Percentiles rank a stretch among this genome's conserved stretches.
Conservation (phyloP, 1,284 basidiomycete species). For the Coriolopsis trogii region DNA sequence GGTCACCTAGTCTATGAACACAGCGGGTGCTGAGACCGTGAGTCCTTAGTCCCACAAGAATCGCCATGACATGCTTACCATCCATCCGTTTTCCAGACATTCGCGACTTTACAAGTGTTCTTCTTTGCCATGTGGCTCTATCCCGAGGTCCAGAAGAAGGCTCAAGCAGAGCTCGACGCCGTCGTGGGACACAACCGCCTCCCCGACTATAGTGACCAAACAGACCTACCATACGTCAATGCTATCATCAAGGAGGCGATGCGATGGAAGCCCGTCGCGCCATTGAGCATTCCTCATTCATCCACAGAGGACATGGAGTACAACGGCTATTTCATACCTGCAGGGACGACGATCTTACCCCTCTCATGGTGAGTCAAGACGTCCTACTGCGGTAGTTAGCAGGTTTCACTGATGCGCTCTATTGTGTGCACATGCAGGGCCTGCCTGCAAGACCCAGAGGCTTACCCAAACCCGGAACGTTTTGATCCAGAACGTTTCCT, state of each 20-base stretch:
- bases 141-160: slow-evolving; percentile 37
- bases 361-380: neutral
- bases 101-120: slow-evolving; percentile 19
- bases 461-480: slow-evolving; percentile 1
- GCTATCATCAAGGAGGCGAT: slow-evolving; percentile 27
- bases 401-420: neutral
- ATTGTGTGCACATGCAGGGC: neutral
- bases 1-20: neutral
- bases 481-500: slow-evolving; percentile 10
- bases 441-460: slow-evolving; percentile 1
- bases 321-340: slow-evolving; percentile 20
- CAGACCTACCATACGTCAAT: slow-evolving; percentile 22
- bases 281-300: slow-evolving; percentile 11
- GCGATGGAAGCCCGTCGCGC: slow-evolving; percentile 24
- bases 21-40: neutral
- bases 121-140: slow-evolving; percentile 37
- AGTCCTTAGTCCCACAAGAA: neutral
- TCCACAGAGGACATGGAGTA: slow-evolving; percentile 11
- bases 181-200: slow-evolving; percentile 33
- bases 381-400: neutral
- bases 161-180: slow-evolving; percentile 39
- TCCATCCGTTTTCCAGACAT: neutral
- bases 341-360: neutral
- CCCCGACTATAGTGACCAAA: slow-evolving; percentile 23
- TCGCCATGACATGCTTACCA: neutral